phyloP scores from a whole-genome alignment of 306 rosid genomes.

The Pterocarpus macrocarpus region DNA sequence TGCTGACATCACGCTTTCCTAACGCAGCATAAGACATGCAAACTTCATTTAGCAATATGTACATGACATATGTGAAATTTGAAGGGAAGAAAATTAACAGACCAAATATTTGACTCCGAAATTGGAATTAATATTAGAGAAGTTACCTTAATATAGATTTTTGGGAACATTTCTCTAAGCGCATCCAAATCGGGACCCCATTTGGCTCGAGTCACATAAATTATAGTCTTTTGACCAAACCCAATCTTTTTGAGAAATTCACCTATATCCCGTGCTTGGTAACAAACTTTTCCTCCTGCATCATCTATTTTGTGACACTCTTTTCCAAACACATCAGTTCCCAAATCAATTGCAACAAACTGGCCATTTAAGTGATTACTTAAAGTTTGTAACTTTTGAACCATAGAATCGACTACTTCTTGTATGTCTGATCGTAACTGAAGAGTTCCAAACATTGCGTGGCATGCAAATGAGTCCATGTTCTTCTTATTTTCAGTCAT shows the following conservation, averaged over 20 bases:
- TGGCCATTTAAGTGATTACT: slow-evolving; percentile 37
- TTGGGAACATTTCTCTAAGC: slow-evolving; percentile 50
- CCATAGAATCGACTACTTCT: slow-evolving; percentile 39
- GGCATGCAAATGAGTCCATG: slow-evolving; percentile 47
- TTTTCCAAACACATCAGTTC: slow-evolving; percentile 26
- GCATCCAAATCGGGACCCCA: slow-evolving; percentile 52
- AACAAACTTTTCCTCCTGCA: slow-evolving; percentile 40
- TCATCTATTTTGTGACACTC: slow-evolving; percentile 34
- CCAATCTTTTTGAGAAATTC: slow-evolving; percentile 56
- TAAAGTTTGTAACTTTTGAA: slow-evolving; percentile 41
- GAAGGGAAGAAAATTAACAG: background rate
- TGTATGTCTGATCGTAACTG: slow-evolving; percentile 41
- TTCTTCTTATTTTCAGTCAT: slow-evolving; percentile 26
- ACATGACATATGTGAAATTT: background rate
- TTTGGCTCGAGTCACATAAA: slow-evolving; percentile 55
- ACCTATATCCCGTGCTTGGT: slow-evolving; percentile 45
- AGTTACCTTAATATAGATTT: slow-evolving; percentile 55
- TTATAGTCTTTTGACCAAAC: slow-evolving; percentile 38
- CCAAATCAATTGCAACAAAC: slow-evolving; percentile 54
- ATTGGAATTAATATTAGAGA: background rate
- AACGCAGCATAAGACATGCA: slow-evolving; percentile 11
- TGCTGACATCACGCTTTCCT: slow-evolving; percentile 51
- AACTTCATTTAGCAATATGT: background rate
- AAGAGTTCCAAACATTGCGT: slow-evolving; percentile 56
- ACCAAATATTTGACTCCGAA: background rate